Percentiles rank a stretch among this genome's conserved stretches.
These are phyloP conservation scores for Daldinia caldariorum DNA, from an alignment of 495 filamentous ascomycete genomes.

Conservation along the genomic window DNA sequence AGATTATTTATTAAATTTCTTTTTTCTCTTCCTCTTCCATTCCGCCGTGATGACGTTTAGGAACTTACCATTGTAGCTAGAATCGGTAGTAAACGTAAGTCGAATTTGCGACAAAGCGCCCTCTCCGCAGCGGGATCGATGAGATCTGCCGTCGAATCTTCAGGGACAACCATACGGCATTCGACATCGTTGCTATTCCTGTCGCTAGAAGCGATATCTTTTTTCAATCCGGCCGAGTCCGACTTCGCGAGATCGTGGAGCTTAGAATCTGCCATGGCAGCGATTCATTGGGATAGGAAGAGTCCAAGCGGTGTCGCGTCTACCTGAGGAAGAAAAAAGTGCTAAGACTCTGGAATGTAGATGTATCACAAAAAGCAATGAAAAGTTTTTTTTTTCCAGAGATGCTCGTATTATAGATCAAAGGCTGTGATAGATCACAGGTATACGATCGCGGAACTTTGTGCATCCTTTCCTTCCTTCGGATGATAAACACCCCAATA, in stretches of 20 bases:
- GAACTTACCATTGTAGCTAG: conserved; percentile 68
- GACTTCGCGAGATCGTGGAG: conserved; percentile 16
- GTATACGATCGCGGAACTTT: no score
- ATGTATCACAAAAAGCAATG: background rate
- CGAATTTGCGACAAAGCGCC: conserved; percentile 71
- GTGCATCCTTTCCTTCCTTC: background rate
- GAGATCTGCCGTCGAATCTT: conserved; percentile 19
- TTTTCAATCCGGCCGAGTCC: conserved; percentile 20
- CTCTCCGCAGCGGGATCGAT: conserved; percentile 62
- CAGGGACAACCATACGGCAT: conserved; percentile 30
- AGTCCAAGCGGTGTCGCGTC: background rate
- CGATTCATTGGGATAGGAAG: background rate
- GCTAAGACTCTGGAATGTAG: background rate
- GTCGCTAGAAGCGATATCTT: conserved; percentile 9
- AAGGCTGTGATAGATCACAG: background rate
- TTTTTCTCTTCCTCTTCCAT: no score
- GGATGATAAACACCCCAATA: background rate
- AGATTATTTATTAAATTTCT: no score
- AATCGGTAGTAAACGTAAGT: conserved; percentile 69
- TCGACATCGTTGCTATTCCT: conserved; percentile 39
- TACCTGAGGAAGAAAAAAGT: background rate
- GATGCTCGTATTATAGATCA: background rate
- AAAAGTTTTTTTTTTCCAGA: background rate
- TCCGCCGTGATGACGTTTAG: no score
- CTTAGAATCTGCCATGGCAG: conserved; percentile 17